Evolutionary conservation across 1,139 yeast species (phyloP), one percentile per base, ranked within the genome.

Genomic region (Blastobotrys illinoisensis): DNA sequence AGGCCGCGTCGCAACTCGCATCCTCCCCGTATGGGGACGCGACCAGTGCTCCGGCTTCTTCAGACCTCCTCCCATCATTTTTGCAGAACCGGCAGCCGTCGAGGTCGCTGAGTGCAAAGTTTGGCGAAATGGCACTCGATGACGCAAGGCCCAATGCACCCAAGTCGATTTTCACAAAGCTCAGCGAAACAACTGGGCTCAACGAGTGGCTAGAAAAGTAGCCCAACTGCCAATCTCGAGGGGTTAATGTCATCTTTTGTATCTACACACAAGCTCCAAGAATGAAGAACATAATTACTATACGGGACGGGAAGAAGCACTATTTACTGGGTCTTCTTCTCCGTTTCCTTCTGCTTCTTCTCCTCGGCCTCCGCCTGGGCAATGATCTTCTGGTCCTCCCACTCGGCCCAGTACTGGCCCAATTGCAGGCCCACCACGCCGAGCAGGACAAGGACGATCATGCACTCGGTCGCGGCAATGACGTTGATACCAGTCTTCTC

Each of bases 341-440:
- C 46, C 20, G 55, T 46, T 56, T 47, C 44, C 46, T 16, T 47
- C 50, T 46, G 50, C 56, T 49, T 53, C 52, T 47, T 51, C 49
- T 66, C 71, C 53, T 71, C 73, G 48, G 67, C 66, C 50, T 67
- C 69, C 9, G 58, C 63, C 56, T 54, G 53, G 47, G 55, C 58
- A 16, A 58, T 49, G 45, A 60, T 63, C 63, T 48, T 78, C 72
- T 69, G 82, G 76, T 71, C 87, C 73, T 86, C 90, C 80, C 85
- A 80, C 64, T 83, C 86, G 50, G 97, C 96, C 73, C 87, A 91
- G 79, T 88, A 89, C 67, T 93, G 81, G 21, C 98, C 98, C 51
- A 80, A 83, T 75, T 93, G 98, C 62, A 93, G 78, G 13, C 88
- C 79, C 55, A 90, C 73, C 19, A 90, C 88, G 58, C 97, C 98